Evolutionary conservation across 2,329 filamentous ascomycete genomes (phyloP).

Genomic region (Podosphaera leucotricha): DNA sequence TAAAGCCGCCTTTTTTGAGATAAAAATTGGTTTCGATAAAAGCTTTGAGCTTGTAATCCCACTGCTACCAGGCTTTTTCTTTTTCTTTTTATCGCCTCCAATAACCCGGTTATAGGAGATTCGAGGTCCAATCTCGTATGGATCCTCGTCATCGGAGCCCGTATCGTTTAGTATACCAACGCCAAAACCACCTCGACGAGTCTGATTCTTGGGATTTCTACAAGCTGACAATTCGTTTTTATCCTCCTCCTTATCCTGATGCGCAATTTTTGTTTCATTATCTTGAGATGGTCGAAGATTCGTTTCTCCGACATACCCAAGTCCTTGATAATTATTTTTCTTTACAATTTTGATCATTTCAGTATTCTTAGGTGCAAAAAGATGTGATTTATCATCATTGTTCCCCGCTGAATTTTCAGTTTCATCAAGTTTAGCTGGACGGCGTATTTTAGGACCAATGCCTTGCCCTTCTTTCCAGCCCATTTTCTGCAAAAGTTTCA

Average conservation of each 20-base stretch:
- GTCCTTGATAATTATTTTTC: constrained; percentile 45
- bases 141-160: constrained; percentile 85
- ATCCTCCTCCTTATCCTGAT: neutral
- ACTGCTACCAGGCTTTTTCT: constrained; percentile 35
- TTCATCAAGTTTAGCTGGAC: constrained; percentile 45
- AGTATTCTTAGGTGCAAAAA: constrained; percentile 71
- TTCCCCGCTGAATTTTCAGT: constrained; percentile 19
- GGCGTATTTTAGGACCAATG: constrained; percentile 63
- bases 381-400: constrained; percentile 25
- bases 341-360: constrained; percentile 39
- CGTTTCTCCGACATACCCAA: constrained; percentile 40
- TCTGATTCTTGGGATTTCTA: constrained; percentile 21
- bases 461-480: constrained; percentile 91
- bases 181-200: constrained; percentile 45
- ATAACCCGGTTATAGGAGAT: constrained; percentile 71
- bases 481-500: constrained; percentile 71
- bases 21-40: constrained; percentile 47
- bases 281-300: constrained; percentile 20
- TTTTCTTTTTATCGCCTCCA: constrained; percentile 64
- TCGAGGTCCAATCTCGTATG: constrained; percentile 73
- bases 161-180: constrained; percentile 80
- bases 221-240: neutral
- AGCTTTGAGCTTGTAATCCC: constrained; percentile 38
- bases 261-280: constrained; percentile 3
- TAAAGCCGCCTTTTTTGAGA: constrained; percentile 37